Evolutionary conservation across 176 grass and related monocot species (phyloP).

Genomic region (Oryza glumipatula): DNA sequence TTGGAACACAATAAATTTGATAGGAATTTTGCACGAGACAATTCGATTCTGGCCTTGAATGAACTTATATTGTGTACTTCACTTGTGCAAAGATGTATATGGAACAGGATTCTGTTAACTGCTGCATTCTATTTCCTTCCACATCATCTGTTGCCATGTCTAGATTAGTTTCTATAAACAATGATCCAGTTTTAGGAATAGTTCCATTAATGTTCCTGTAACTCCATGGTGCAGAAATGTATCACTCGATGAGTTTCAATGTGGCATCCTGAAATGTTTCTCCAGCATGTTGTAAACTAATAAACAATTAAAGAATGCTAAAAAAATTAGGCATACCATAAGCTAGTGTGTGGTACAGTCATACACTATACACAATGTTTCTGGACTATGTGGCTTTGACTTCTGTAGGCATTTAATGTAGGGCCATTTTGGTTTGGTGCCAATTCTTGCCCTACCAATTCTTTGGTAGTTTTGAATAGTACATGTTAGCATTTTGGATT

Average conservation of each 20-base stretch:
- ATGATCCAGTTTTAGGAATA: not conserved
- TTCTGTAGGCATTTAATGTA: not conserved
- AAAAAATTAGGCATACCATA: not conserved
- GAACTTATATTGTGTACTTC: not conserved
- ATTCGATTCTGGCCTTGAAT: not conserved
- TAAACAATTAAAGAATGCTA: no score
- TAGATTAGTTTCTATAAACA: not conserved
- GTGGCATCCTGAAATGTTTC: not conserved
- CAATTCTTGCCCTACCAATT: no score
- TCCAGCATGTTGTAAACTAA: not conserved
- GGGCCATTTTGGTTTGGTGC: no score
- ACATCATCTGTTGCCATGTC: not conserved
- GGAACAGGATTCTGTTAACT: not conserved
- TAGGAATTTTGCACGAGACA: not conserved
- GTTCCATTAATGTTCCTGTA: constrained; percentile 11
- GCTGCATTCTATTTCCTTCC: not conserved
- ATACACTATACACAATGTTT: not conserved
- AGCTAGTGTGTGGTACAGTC: not conserved
- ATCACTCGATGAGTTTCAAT: not conserved
- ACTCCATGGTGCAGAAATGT: not conserved
- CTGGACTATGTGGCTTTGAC: not conserved
- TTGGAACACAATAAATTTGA: not conserved
- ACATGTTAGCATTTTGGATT: no score
- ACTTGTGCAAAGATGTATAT: not conserved
- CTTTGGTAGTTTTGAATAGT: no score